A percentile compares a stretch with the other conserved stretches of the same genome.
phyloP scores from a whole-genome alignment of 345 rosid species.

The Pistacia integerrima region DNA sequence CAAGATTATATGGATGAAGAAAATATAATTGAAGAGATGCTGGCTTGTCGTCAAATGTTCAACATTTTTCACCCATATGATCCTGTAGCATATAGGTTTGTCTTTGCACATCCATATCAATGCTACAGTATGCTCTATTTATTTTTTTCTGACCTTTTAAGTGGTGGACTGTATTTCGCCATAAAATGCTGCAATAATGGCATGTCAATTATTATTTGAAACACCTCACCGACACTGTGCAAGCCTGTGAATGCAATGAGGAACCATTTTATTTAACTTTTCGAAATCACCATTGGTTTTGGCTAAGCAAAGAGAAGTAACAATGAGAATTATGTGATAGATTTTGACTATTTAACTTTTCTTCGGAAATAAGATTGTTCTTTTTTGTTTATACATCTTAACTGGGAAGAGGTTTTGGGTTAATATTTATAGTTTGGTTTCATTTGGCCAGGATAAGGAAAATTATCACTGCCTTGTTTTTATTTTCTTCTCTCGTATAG shows the following conservation, averaged over 20 bases:
- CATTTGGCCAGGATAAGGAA: no score
- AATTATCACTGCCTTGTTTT: no score
- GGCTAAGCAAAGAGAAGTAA: no score
- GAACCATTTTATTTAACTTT: neutral
- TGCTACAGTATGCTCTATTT: neutral
- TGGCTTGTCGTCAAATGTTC: conserved; percentile 94
- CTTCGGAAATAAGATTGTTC: no score
- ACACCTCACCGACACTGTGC: neutral
- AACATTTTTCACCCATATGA: conserved; percentile 98
- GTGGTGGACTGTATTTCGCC: neutral
- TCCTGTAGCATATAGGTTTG: conserved; percentile 98
- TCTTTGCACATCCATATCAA: conserved; percentile 9
- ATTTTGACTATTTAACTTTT: no score
- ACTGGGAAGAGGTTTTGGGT: no score
- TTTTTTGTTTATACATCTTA: no score
- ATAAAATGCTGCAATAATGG: neutral
- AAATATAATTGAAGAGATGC: conserved; percentile 85
- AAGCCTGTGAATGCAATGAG: neutral
- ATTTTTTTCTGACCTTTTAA: neutral
- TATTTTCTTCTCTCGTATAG: no score
- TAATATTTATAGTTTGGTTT: no score
- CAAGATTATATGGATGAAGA: conserved; percentile 86
- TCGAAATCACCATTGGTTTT: neutral
- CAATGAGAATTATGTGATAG: no score
- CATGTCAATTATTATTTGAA: neutral